Evolutionary conservation across 2,329 filamentous ascomycete genomes (phyloP).

Genomic region (Fusarium musae): DNA sequence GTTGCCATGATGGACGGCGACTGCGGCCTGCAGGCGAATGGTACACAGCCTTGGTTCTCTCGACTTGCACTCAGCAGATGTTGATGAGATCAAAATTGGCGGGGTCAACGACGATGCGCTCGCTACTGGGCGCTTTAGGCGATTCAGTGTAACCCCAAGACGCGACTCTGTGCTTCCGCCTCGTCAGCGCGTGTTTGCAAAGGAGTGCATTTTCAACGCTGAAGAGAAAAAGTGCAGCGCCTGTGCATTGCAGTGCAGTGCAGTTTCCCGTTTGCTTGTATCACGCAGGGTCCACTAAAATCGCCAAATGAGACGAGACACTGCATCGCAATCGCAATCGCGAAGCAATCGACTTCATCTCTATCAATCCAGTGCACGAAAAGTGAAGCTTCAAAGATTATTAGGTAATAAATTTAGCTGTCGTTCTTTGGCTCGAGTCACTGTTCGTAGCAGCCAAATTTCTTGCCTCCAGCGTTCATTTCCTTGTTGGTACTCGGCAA

Average conservation of each 20-base stretch:
- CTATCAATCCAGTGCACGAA: neutral
- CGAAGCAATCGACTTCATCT: neutral
- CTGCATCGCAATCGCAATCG: too few relatives aligned
- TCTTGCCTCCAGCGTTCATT: too few relatives aligned
- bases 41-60: neutral
- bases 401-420: rapidly evolving
- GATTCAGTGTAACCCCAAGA: neutral
- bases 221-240: neutral
- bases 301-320: neutral
- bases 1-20: neutral
- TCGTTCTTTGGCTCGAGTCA: rapidly evolving
- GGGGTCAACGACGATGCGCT: neutral
- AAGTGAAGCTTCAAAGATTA: neutral
- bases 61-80: neutral
- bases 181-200: neutral
- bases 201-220: neutral
- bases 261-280: neutral
- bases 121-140: neutral
- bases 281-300: neutral
- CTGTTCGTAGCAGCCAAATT: neutral
- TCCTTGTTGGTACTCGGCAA: neutral
- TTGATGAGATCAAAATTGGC: neutral
- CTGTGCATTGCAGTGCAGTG: neutral
- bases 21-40: neutral
- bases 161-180: neutral